phyloP scores from a whole-genome alignment of 768 basidiomycete species.

The Piloderma croceum region DNA sequence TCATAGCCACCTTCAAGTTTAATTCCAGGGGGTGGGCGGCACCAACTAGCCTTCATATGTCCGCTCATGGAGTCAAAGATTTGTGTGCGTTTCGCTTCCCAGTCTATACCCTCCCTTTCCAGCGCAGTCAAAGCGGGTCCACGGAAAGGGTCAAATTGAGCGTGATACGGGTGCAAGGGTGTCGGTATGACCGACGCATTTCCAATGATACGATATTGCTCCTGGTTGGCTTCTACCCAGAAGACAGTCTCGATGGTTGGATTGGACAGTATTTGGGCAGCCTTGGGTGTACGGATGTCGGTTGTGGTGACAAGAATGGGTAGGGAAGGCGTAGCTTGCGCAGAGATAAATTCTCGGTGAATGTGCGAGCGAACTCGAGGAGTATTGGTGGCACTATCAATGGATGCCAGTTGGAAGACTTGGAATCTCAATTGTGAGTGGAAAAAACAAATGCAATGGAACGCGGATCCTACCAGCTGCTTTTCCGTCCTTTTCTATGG shows the following conservation, averaged over 20 bases:
- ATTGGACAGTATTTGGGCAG: slow-evolving; percentile 45
- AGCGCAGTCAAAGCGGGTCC: slow-evolving; percentile 28
- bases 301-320: slow-evolving; percentile 66
- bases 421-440: neutral
- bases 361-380: slow-evolving; percentile 65
- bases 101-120: slow-evolving; percentile 44
- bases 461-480: slow-evolving; percentile 30
- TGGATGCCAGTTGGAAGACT: slow-evolving; percentile 61
- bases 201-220: slow-evolving; percentile 73
- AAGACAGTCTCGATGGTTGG: slow-evolving; percentile 58
- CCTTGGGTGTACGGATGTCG: slow-evolving; percentile 69
- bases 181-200: slow-evolving; percentile 50
- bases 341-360: slow-evolving; percentile 53
- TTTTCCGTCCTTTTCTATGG: slow-evolving; percentile 35
- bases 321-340: slow-evolving; percentile 35
- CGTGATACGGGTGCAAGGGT: slow-evolving; percentile 33
- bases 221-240: slow-evolving; percentile 63
- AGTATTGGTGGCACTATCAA: slow-evolving; percentile 34
- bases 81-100: slow-evolving; percentile 60
- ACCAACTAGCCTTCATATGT: slow-evolving; percentile 68
- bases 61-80: slow-evolving; percentile 55
- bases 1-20: slow-evolving; percentile 46
- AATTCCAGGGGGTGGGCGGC: slow-evolving; percentile 60
- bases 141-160: slow-evolving; percentile 16
- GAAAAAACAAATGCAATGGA: neutral